Base-by-base conservation (phyloP, 2,329 filamentous ascomycete genomes). In the Diaporthe australafricana region DNA sequence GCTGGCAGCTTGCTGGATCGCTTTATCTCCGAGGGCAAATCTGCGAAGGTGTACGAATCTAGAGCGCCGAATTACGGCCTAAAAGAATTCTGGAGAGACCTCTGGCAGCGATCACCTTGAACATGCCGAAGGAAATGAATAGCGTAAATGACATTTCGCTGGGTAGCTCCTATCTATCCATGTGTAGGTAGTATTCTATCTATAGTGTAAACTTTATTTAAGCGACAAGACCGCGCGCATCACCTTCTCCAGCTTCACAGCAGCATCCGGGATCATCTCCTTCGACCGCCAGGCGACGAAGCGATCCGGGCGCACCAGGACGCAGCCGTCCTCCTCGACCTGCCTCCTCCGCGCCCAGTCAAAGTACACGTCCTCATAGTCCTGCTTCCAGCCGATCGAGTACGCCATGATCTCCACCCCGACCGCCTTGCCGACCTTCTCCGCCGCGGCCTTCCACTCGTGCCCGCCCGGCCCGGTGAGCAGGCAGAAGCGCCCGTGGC, bases 21-120 rank as follows among this genome's bases (percentile, higher is more conserved):
- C 25, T 86, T 97, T 47, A 79, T 80, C 40, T 85, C 84, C 2
- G 84, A 85, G 60, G 83, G 84, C 17, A 80, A 84, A 57, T 86
- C 86, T 20, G 88, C 87, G 14, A 87, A 87, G 65, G 88, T 98
- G 9, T 89, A 94, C 77, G 95, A 98, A 77, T 93, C 93, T 72
- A 88, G 88, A 73, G 87, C 88, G 70, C 90, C 92, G 68, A 90
- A 93, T 70, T 98, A 98, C 83, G 96, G 96, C 8, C 90, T 98
- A 74, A 93, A 89, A 79, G 91, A 98, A 80, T 93, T 98, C 83
- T 98, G 94, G 95, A 89, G 89, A 77, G 96, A 98, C 82, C 79
- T 98, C 14, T 98, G 83, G 83, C 79, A 78, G 30, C 40, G 71
- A 32, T 70, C 60, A n/a, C 50, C 50, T 14, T 56, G 35, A 67